Evolutionary conservation across 176 grass and related monocot species (phyloP), one percentile per base, ranked within the genome.

Genomic region (Dendrocalamus sinicus): DNA sequence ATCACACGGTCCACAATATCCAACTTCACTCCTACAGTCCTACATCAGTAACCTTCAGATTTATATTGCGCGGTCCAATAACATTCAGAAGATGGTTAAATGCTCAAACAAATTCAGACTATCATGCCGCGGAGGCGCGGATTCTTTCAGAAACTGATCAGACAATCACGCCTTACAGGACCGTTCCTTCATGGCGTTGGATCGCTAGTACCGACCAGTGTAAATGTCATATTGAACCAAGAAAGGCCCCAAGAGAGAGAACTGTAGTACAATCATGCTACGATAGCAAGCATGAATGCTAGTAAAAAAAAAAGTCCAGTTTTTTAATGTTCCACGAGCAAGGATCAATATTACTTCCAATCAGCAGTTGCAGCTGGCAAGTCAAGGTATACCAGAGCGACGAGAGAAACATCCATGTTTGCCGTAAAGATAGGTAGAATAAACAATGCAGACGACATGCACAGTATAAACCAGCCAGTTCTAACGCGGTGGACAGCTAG

Each of bases 391-490:
- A 40, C 6, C 67, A 60, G 69, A 60, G 61, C 24, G 19, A 57
- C n/a, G 22, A 54, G 32, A 83, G 39, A 40, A 85, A 13, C 16
- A 44, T 75, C 70, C 61, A 51, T 76, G 70, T 53, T 71, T 71
- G 19, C 32, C 37, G 39, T 63, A 17, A 52, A 32, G 50, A 53
- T 32, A 23, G 10, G 14, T 6, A n/a, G 58, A 74, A 73, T 84
- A 80, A 85, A 80, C 22, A 83, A 80, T 7, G 12, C 35, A 46
- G 22, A 75, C 23, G 64, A 65, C 76, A 81, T 85, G 69, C 59
- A 77, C 68, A 77, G 3, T 58, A 62, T 59, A 23, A 58, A 17
- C 17, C 22, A 54, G 64, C 19, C 64, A 81, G 50, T 52, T n/a
- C 15, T 51, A 17, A 48, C 4, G 24, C 17, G 50, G 66, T 41